Percentiles rank a stretch among this genome's conserved stretches.
Conservation (phyloP, 2,329 filamentous ascomycete species). For the Fusarium nisikadoi region DNA sequence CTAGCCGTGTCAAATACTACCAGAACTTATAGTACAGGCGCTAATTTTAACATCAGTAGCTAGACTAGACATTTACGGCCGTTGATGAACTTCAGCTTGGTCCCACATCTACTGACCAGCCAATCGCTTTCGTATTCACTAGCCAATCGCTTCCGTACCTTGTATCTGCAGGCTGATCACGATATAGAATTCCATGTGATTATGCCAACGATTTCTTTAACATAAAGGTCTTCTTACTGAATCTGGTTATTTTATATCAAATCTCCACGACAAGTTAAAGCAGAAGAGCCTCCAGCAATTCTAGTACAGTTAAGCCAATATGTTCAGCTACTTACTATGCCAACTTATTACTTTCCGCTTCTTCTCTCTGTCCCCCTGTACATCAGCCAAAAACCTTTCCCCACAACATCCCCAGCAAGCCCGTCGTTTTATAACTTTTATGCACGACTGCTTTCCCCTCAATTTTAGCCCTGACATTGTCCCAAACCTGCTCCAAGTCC, state of each 20-base stretch:
- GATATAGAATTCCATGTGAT: not conserved
- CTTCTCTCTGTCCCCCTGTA: fast-evolving
- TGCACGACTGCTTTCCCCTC: not conserved
- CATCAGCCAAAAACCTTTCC: not conserved
- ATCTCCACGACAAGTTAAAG: fast-evolving
- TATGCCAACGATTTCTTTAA: not conserved
- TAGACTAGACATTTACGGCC: too few species aligned
- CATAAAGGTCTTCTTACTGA: not conserved
- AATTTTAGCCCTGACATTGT: not conserved
- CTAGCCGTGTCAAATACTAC: too few species aligned
- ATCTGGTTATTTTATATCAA: fast-evolving
- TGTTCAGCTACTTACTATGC: not conserved
- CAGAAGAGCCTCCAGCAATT: not conserved
- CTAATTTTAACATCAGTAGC: too few species aligned
- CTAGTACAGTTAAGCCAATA: fast-evolving
- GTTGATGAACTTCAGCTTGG: too few species aligned
- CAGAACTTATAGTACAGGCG: too few species aligned
- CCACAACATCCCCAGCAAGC: not conserved
- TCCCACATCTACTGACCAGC: fast-evolving
- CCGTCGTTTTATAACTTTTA: not conserved
- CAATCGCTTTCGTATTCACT: not conserved
- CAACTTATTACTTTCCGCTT: not conserved
- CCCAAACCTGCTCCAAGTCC: not conserved
- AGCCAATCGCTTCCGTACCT: not conserved
- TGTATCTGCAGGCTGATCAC: too few species aligned